phyloP scores from a whole-genome alignment of 495 filamentous ascomycete species.

The Neurospora sp. region DNA sequence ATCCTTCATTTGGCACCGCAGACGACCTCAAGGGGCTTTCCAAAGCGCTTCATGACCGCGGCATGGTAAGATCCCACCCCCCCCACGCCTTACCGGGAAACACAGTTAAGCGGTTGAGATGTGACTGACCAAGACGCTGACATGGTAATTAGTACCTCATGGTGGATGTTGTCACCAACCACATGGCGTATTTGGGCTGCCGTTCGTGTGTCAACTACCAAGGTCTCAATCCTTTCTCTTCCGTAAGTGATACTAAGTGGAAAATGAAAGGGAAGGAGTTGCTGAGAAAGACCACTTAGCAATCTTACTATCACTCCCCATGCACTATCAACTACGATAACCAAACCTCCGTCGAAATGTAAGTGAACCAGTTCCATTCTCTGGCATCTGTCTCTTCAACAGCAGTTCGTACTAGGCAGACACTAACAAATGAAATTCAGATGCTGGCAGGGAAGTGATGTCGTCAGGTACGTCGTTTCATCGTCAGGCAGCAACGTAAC shows the following conservation, averaged over 20 bases:
- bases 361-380: constrained; percentile 17
- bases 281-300: not conserved
- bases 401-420: constrained; percentile 10
- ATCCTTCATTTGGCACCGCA: constrained; percentile 56
- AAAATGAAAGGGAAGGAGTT: not conserved
- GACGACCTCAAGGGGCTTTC: constrained; percentile 53
- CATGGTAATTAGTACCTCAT: constrained; percentile 47
- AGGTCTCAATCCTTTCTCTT: constrained; percentile 55
- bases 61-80: constrained; percentile 35
- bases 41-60: constrained; percentile 47
- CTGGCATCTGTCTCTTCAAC: constrained; percentile 17
- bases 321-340: constrained; percentile 61
- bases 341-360: constrained; percentile 30
- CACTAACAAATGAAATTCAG: constrained; percentile 7
- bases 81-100: not conserved
- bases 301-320: constrained; percentile 53
- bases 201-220: constrained; percentile 48
- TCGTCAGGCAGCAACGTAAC: not conserved
- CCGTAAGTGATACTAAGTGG: constrained; percentile 10
- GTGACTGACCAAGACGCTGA: not conserved
- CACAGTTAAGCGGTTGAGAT: not conserved
- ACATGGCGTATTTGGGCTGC: constrained; percentile 56
- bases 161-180: constrained; percentile 73
- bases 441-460: constrained; percentile 60
- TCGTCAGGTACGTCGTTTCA: constrained; percentile 26